phyloP scores from a whole-genome alignment of 257 asterid species.

The Eustoma russellianum region DNA sequence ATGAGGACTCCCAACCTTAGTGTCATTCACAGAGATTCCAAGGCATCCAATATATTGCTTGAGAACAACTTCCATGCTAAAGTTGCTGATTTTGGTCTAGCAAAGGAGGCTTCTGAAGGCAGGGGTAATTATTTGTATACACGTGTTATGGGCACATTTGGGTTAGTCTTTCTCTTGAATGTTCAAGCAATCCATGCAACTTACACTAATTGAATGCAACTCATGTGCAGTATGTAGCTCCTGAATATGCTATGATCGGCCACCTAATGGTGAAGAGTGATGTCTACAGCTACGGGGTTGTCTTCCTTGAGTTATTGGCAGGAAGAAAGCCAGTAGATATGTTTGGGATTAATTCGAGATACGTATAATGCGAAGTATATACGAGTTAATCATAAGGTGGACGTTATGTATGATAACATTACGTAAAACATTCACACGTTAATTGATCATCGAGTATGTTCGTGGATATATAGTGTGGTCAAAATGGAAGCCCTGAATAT shows the following conservation, averaged over 20 bases:
- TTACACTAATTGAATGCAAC: conserved; percentile 12
- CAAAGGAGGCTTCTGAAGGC: conserved; percentile 98
- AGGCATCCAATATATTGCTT: conserved; percentile 92
- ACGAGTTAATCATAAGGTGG: too few relatives aligned
- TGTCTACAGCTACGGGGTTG: conserved; percentile 97
- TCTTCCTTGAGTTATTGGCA: conserved; percentile 83
- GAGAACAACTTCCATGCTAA: conserved; percentile 87
- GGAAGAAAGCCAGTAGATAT: conserved; percentile 95
- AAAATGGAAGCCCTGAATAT: too few relatives aligned
- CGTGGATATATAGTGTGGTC: too few relatives aligned
- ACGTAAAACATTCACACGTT: too few relatives aligned
- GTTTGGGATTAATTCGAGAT: too few relatives aligned
- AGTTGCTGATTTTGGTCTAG: conserved; percentile 98
- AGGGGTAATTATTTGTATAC: conserved; percentile 76
- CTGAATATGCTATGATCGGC: conserved; percentile 98
- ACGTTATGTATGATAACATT: too few relatives aligned
- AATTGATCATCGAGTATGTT: too few relatives aligned
- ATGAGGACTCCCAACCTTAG: conserved; percentile 98
- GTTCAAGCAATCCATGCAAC: not conserved
- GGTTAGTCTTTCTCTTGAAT: conserved; percentile 31
- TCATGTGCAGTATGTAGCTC: conserved; percentile 71
- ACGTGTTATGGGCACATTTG: conserved; percentile 99
- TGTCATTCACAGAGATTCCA: conserved; percentile 93
- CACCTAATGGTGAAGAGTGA: conserved; percentile 96
- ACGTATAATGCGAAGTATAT: too few relatives aligned